Base-by-base conservation (phyloP, 768 basidiomycete species). In the Grammothele lineata region DNA sequence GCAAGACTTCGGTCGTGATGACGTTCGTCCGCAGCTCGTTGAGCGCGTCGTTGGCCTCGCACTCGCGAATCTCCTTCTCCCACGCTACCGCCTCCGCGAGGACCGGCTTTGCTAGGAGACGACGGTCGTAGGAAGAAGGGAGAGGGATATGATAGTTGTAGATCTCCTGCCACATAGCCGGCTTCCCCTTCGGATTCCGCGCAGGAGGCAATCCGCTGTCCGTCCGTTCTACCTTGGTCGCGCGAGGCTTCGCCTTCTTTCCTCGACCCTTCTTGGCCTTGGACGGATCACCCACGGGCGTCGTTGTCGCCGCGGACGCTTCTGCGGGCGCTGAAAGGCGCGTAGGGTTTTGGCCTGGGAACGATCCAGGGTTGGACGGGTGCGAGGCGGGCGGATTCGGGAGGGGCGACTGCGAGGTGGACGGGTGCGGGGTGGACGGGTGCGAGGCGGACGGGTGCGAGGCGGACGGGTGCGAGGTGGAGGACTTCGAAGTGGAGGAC, bases 41-140 rank as follows among this genome's bases (percentile, higher is more conserved):
- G 1, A 73, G 54, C 0, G 52, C 36, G 7, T 59, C 63, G 15
- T 61, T 42, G 2, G 62, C 67, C 43, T 69, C 65, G 0, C 61
- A 66, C 21, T 47, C 49, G 0, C 66, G 60, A 2, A 68, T 50
- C 0, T 56, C 17, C 47, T 54, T 62, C 50, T 71, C 67, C 38
- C 59, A 54, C 6, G 15, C 30, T 10, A 52, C 37, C 11, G 53
- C 19, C 10, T 3, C 53, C 35, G 6, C 53, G 25, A 45, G 18
- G 21, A 11, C 23, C 18, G 7, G 8, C 9, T 23, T 17, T 14
- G 24, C 15, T 4, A 33, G 5, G 11, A 45, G 17, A 6, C 6
- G 5, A 21, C 24, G 3, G 19, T 19, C 19, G 24, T 23, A 36
- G 8, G 26, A 34, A 5, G 47, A 49, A 8, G 52, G 52, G 4